Evolutionary conservation across 1,284 basidiomycete genomes (phyloP).

Genomic region (Stygiomarasmius scandens): DNA sequence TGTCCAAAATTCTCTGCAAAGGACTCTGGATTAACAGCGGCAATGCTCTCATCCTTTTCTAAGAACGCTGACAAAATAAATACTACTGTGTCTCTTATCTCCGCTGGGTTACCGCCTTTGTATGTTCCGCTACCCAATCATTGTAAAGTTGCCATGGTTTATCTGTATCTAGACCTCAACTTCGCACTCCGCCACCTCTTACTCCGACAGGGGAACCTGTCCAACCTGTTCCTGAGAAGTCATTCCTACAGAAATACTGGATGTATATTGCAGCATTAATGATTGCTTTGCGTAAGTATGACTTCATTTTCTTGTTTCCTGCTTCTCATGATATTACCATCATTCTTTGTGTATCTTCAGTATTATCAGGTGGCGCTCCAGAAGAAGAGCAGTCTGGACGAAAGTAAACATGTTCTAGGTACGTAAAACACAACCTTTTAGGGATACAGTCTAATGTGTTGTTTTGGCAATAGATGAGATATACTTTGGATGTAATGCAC

Average conservation of each 20-base stretch:
- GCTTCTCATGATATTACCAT: constrained; percentile 85
- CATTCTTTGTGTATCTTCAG: constrained; percentile 50
- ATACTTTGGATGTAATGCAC: too few species aligned
- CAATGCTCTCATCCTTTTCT: constrained; percentile 25
- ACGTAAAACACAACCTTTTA: background rate
- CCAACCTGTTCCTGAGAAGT: constrained; percentile 66
- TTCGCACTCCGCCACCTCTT: constrained; percentile 67
- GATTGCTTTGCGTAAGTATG: constrained; percentile 57
- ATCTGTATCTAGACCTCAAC: constrained; percentile 53
- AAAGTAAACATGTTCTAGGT: background rate
- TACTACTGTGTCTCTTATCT: constrained; percentile 54
- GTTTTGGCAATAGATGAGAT: too few species aligned
- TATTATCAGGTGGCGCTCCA: constrained; percentile 8
- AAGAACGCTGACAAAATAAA: constrained; percentile 43
- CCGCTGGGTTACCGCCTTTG: constrained; percentile 57
- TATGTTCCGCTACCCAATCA: constrained; percentile 34
- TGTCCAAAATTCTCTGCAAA: constrained; percentile 47
- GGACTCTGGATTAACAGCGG: constrained; percentile 2
- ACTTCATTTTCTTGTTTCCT: constrained; percentile 21
- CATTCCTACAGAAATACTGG: constrained; percentile 71
- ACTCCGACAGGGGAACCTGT: constrained; percentile 67
- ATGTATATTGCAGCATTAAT: constrained; percentile 71
- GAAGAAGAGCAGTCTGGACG: constrained; percentile 12
- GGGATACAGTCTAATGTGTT: too few species aligned
- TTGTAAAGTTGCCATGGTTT: constrained; percentile 9